phyloP scores from a whole-genome alignment of 176 grass and related monocot species.

The Tillandsia leiboldiana region DNA sequence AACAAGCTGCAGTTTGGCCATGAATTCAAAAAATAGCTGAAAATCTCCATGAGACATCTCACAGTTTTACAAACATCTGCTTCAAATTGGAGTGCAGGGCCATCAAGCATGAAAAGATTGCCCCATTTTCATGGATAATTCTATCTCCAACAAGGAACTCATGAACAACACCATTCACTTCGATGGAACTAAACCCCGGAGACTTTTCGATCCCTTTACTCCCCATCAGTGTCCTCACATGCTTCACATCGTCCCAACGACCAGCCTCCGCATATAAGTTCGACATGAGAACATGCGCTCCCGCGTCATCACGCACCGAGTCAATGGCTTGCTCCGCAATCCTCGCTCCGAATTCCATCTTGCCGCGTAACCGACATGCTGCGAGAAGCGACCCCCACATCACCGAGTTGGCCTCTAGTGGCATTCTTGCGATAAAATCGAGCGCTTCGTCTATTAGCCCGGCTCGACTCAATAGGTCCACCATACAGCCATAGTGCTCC shows the following conservation, averaged over 20 bases:
- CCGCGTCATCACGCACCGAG: slow-evolving; percentile 44
- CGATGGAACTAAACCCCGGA: slow-evolving; percentile 53
- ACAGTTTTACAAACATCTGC: background rate
- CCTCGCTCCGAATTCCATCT: slow-evolving; percentile 41
- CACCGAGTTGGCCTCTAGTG: slow-evolving; percentile 49
- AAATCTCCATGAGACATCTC: too few species aligned
- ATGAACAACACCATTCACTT: slow-evolving; percentile 14
- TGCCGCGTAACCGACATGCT: slow-evolving; percentile 50
- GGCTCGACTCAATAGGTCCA: slow-evolving; percentile 73
- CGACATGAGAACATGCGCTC: slow-evolving; percentile 52
- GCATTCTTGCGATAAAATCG: slow-evolving; percentile 60
- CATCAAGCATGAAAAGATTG: slow-evolving; percentile 1
- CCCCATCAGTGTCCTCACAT: slow-evolving; percentile 45
- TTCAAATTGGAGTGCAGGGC: background rate
- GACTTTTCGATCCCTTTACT: slow-evolving; percentile 45
- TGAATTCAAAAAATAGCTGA: too few species aligned
- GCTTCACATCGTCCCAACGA: slow-evolving; percentile 51
- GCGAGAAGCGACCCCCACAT: slow-evolving; percentile 77
- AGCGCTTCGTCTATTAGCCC: slow-evolving; percentile 59
- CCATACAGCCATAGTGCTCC: slow-evolving; percentile 70
- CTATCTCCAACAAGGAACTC: background rate
- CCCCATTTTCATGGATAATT: background rate
- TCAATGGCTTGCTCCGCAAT: slow-evolving; percentile 28
- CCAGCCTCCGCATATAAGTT: slow-evolving; percentile 56
- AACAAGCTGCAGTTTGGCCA: too few species aligned